phyloP scores from a whole-genome alignment of 768 basidiomycete species.

The Serendipita vermifera region DNA sequence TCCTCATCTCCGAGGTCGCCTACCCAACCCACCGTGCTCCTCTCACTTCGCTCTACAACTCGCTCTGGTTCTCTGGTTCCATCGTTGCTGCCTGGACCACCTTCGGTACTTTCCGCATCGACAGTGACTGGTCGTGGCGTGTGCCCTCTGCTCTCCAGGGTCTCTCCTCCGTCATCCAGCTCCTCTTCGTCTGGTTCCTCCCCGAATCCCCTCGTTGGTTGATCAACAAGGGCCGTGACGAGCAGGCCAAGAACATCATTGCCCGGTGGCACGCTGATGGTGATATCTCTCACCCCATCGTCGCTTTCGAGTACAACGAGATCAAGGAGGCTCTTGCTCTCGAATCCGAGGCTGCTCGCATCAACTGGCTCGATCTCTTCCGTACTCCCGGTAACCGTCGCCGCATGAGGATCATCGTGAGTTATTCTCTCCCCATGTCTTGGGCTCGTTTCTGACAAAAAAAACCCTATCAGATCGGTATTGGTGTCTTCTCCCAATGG shows the following conservation, averaged over 20 bases:
- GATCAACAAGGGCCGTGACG: slow-evolving; percentile 24
- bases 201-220: slow-evolving; percentile 32
- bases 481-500: slow-evolving; percentile 15
- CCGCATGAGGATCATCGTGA: slow-evolving; percentile 21
- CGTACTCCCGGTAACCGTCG: slow-evolving; percentile 19
- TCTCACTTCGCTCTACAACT: slow-evolving; percentile 50
- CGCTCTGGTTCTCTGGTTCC: slow-evolving; percentile 43
- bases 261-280: background rate
- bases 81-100: slow-evolving; percentile 40
- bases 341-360: slow-evolving; percentile 17
- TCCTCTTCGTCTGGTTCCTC: slow-evolving; percentile 24
- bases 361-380: slow-evolving; percentile 19
- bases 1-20: slow-evolving; percentile 52
- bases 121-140: slow-evolving; percentile 27
- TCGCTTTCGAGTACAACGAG: slow-evolving; percentile 19
- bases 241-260: slow-evolving; percentile 20
- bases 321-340: slow-evolving; percentile 21
- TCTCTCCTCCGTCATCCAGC: slow-evolving; percentile 21
- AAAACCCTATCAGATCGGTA: background rate
- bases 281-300: slow-evolving; percentile 3
- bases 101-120: slow-evolving; percentile 50
- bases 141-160: slow-evolving; percentile 25
- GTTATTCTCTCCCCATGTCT: background rate
- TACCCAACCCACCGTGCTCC: slow-evolving; percentile 58
- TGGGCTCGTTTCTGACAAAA: background rate